These are phyloP conservation scores for Diversispora eburnea DNA, from an alignment of 192 early-diverging fungal species.

Conservation along the genomic window DNA sequence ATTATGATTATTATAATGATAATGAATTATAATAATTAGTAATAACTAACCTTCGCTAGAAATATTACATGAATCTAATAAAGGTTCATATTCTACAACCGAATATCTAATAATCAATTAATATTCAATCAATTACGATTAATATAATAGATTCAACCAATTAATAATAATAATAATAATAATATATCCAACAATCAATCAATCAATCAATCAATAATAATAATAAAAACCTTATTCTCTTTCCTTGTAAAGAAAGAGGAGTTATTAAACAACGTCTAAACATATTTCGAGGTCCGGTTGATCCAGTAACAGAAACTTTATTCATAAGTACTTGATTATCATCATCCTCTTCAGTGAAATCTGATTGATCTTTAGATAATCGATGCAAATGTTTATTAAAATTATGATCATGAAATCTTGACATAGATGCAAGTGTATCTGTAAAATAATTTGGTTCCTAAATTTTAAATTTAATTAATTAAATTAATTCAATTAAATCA, in stretches of 20 bases:
- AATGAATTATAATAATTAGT: not conserved
- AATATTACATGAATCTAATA: constrained; percentile 96
- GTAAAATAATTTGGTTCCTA: constrained; percentile 74
- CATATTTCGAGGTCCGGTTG: not conserved
- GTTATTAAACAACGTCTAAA: constrained; percentile 63
- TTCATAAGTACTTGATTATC: not conserved
- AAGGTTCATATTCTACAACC: constrained; percentile 90
- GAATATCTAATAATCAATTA: constrained; percentile 61
- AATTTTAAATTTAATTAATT: constrained; percentile 6
- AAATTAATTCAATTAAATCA: too few species aligned
- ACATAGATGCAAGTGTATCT: constrained; percentile 65
- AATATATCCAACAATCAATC: not conserved
- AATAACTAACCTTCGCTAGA: constrained; percentile 57
- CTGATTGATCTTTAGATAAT: constrained; percentile 31
- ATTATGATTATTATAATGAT: not conserved
- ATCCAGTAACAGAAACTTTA: constrained; percentile 11
- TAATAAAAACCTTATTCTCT: constrained; percentile 62
- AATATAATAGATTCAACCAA: not conserved
- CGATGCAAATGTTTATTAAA: constrained; percentile 33
- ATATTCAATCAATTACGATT: not conserved
- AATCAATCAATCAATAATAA: not conserved
- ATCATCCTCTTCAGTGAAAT: constrained; percentile 24
- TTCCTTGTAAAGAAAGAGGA: constrained; percentile 83
- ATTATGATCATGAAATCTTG: constrained; percentile 79
- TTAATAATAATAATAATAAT: not conserved